These are phyloP conservation scores for Helicocarpus griseus DNA, from an alignment of 2,329 filamentous ascomycete genomes.

Conservation along the genomic window DNA sequence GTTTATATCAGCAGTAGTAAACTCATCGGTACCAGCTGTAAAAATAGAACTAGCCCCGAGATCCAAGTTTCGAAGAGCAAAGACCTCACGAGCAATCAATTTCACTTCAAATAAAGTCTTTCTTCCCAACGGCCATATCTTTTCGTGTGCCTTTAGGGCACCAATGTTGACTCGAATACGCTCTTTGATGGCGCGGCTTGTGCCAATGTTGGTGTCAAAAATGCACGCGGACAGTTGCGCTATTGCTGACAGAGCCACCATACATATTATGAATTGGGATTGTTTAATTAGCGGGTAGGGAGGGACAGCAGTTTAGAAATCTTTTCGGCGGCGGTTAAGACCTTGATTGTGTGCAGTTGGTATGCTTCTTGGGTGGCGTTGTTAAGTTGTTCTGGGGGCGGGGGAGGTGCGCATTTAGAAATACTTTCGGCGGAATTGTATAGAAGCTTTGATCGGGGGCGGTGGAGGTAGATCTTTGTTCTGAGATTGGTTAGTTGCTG, in stretches of 20 bases:
- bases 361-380: constrained; percentile 3
- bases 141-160: constrained; percentile 1
- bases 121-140: not conserved
- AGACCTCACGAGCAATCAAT: constrained; percentile 1
- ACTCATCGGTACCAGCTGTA: not conserved
- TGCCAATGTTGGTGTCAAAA: not conserved
- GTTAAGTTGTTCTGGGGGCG: not conserved
- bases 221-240: constrained; percentile 2
- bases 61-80: not conserved
- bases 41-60: not conserved
- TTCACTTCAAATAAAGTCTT: constrained; percentile 3
- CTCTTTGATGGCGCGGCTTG: not conserved
- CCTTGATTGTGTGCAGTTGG: constrained; percentile 1
- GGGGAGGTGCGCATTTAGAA: constrained; percentile 4
- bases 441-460: not conserved
- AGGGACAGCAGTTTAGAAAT: not conserved
- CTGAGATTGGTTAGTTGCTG: not conserved
- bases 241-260: constrained; percentile 1
- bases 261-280: constrained; percentile 4
- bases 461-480: constrained; percentile 4
- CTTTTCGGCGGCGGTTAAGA: not conserved
- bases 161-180: constrained; percentile 3
- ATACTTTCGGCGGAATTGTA: not conserved
- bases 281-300: not conserved
- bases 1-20: not conserved